phyloP scores from a whole-genome alignment of 306 rosid genomes.

The Rosa multiflora region DNA sequence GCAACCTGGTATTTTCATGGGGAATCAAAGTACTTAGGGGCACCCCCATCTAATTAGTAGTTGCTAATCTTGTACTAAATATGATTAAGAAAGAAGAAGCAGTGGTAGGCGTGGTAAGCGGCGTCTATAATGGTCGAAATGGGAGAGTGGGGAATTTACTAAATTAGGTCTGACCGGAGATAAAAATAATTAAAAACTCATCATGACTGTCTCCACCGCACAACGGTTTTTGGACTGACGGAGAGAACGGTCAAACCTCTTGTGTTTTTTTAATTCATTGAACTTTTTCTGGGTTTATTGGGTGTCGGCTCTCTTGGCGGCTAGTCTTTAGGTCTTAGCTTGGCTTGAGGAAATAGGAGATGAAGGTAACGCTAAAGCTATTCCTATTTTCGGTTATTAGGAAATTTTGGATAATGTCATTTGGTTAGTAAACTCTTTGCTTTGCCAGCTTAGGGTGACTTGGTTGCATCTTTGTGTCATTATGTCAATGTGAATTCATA shows the following conservation, averaged over 20 bases:
- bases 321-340: constrained; percentile 5
- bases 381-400: neutral
- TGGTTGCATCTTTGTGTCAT: too few species aligned
- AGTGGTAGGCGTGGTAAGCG: constrained; percentile 37
- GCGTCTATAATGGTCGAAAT: constrained; percentile 32
- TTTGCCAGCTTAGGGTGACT: neutral
- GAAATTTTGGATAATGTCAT: neutral
- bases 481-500: neutral
- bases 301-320: constrained; percentile 30
- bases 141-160: neutral
- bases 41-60: neutral
- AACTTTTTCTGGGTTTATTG: neutral
- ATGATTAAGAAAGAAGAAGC: constrained; percentile 1
- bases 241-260: constrained; percentile 46
- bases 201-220: constrained; percentile 39
- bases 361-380: constrained; percentile 8
- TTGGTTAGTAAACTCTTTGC: neutral
- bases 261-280: neutral
- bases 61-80: neutral
- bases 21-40: neutral
- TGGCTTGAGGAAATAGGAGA: neutral
- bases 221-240: constrained; percentile 32
- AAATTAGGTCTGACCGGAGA: constrained; percentile 19
- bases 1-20: constrained; percentile 6
- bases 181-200: constrained; percentile 23